Base-by-base conservation (phyloP, 2,329 filamentous ascomycete species). In the Microcera coccophila region DNA sequence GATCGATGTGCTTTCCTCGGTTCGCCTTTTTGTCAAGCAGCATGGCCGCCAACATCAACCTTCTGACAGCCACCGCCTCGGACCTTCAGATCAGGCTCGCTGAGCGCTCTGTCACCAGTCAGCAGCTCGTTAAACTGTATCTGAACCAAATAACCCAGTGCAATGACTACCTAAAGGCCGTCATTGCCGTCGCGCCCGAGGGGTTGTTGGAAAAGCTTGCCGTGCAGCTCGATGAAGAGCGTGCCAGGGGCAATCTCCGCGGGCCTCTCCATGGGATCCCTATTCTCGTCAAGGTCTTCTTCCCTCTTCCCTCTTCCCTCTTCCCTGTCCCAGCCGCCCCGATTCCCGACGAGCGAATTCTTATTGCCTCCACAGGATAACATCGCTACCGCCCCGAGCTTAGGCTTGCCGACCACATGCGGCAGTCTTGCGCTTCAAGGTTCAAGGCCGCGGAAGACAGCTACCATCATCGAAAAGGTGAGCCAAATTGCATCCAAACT, bases 211-310 rank as follows among this genome's bases (percentile, higher is more conserved):
- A 35, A 2, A 15, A 39, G 14, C 37, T 24, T 3, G 52, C 49
- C 3, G 26, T 16, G 12, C 37, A 24, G 22, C 16, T 53, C 4
- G 52, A 56, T 18, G 33, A 36, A 8, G 52, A 53, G 20, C 45
- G 52, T 8, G 19, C 21, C 4, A 20, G 34, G 2, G 47, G 52
- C 14, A 29, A 41, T 8, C 9, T 43, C n/a, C 42, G 48, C 4
- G 26, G 48, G 3, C 46, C 50, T 3, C 42, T 52, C 14, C 52
- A 55, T 15, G 52, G 50, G 1, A 47, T 53, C n/a, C 52, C 52
- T 2, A 46, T 53, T 7, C 28, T 54, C 3, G 18, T 53, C 14
- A 49, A 54, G 36, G 50, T 28, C n/a, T n/a, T n/a, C n/a, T n/a
- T n/a, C n/a, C n/a, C n/a, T n/a, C n/a, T n/a, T n/a, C n/a, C n/a